Conservation (phyloP, 192 early-diverging fungal genomes). For the Linnemannia exigua region DNA sequence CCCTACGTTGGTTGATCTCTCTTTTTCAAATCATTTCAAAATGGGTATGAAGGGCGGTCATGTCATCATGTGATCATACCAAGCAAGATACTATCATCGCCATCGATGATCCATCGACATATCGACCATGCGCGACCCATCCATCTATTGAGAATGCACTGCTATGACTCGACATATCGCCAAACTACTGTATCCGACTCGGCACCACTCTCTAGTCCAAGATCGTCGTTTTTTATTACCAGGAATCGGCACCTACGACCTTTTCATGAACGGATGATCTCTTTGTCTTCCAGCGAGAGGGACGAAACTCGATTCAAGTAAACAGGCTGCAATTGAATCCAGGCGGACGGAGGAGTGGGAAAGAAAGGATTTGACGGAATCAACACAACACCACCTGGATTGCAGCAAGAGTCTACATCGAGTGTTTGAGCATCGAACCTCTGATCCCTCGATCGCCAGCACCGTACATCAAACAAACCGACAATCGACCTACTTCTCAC, state of each 20-base stretch:
- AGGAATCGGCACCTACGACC: background rate
- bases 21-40: constrained; percentile 46
- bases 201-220: background rate
- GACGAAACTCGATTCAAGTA: background rate
- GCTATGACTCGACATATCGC: background rate
- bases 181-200: background rate
- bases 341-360: background rate
- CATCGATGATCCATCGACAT: too few species aligned
- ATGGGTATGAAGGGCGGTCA: constrained; percentile 33
- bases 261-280: background rate
- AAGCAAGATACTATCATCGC: background rate
- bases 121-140: background rate
- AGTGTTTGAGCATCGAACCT: background rate
- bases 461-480: background rate
- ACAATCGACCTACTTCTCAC: background rate
- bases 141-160: background rate
- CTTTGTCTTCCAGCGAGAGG: background rate
- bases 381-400: background rate
- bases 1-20: constrained; percentile 7
- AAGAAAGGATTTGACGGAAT: background rate
- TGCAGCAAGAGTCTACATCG: background rate
- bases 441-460: constrained; percentile 4
- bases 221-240: background rate
- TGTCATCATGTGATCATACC: background rate
- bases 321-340: background rate